Base-by-base conservation (phyloP, 805 yeast species). In the Saccharomycopsis vini region DNA sequence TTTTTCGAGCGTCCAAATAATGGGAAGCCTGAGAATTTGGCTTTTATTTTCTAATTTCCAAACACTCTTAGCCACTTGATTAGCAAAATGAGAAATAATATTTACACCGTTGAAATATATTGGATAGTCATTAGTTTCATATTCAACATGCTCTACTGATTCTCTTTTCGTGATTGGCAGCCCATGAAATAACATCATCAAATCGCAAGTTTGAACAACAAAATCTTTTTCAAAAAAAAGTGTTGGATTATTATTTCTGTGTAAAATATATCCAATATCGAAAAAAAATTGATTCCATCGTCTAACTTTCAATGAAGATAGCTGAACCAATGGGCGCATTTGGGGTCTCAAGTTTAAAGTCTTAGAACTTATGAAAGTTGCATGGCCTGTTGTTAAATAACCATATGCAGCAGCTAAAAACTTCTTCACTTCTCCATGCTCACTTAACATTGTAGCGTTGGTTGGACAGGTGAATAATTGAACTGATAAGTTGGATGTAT, bases 381-480 rank as follows among this genome's bases (percentile, higher is more conserved):
- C 71, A 39, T 67, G 66, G 5, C 76, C 75, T 0, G 62, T 66
- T 1, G 87, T 76, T 18, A 85, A 63, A 52, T 75, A 79, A 2
- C 79, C 78, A 54, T 74, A 78, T 2, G 83, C 68, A 6, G 80
- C 63, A 4, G 84, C 78, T 44, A 82, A 60, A 45, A 83, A 72
- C 39, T 77, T 68, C 2, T 78, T 67, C 18, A 81, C 62, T 49
- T 80, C 85, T 6, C 86, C 86, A 53, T 78, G 82, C 24, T 66
- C 60, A 5, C 78, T 69, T 21, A 84, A 73, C 22, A 75, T 63
- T 0, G 79, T 75, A 2, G 92, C 81, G 51, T 80, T 79, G 0
- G 81, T 66, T 0, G 90, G 84, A 29, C 88, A 77, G 0, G 95
- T 84, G 57, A 85, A 85, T 3, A 87, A 62, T 60, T 87, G 95